Conservation (phyloP, 1,139 yeast genomes). For the Geotrichum phurueaensis region DNA sequence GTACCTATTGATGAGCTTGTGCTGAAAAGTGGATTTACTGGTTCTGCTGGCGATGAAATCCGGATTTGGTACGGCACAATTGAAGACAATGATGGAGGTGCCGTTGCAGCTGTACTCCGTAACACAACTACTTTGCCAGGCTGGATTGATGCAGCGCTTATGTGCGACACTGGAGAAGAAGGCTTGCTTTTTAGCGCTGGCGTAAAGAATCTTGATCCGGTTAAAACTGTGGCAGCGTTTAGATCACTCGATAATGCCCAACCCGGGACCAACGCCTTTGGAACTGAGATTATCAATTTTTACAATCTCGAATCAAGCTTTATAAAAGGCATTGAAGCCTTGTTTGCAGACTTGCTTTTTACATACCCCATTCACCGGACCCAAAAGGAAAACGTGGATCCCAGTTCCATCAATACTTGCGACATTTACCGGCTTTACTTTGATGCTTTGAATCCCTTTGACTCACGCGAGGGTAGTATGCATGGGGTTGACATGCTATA, state of each 20-base stretch:
- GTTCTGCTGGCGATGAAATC: slow-evolving; percentile 6
- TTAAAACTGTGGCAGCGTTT: neutral
- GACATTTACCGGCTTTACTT: slow-evolving; percentile 10
- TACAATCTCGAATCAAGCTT: slow-evolving; percentile 1
- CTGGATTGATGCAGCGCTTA: slow-evolving; percentile 17
- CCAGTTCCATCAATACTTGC: neutral
- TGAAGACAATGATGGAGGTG: neutral
- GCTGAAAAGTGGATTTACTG: neutral
- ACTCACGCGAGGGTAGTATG: slow-evolving; percentile 4
- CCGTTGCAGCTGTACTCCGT: neutral
- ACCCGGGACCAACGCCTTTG: neutral
- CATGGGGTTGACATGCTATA: slow-evolving; percentile 18
- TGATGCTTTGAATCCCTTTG: slow-evolving; percentile 16
- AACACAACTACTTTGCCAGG: slow-evolving; percentile 8
- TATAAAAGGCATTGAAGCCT: slow-evolving; percentile 3
- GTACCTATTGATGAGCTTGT: slow-evolving; percentile 18
- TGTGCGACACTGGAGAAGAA: slow-evolving; percentile 20
- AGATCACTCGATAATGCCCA: neutral
- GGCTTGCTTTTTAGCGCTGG: slow-evolving; percentile 11
- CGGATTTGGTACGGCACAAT: slow-evolving; percentile 15
- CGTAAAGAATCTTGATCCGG: neutral
- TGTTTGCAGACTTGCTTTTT: slow-evolving; percentile 15
- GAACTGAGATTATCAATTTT: neutral
- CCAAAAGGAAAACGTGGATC: neutral
- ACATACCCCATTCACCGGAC: slow-evolving; percentile 11